A percentile compares a stretch with the other conserved stretches of the same genome.
phyloP scores from a whole-genome alignment of 2,329 filamentous ascomycete genomes.

The Calonectria fujianensis region DNA sequence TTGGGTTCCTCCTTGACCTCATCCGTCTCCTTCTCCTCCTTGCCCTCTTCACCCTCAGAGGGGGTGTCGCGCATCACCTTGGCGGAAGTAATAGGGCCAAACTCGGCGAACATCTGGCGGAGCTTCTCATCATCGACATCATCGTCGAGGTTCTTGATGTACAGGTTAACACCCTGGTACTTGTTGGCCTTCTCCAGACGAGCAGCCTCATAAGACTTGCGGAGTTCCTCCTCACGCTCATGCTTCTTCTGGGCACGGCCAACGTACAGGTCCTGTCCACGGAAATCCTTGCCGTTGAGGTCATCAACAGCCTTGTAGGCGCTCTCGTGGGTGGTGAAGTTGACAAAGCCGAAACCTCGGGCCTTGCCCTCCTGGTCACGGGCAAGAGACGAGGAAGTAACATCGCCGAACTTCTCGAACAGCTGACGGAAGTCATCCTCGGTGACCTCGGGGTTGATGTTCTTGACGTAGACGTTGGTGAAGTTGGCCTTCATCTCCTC shows the following conservation, averaged over 20 bases:
- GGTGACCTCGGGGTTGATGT: constrained; percentile 87
- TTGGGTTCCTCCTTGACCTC: constrained; percentile 71
- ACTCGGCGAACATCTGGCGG: constrained; percentile 92
- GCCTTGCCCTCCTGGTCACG: constrained; percentile 93
- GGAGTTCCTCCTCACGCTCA: constrained; percentile 99
- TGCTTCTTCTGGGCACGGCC: constrained; percentile 99
- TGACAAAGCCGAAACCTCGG: constrained; percentile 96
- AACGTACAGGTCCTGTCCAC: constrained; percentile 96
- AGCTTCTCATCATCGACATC: constrained; percentile 99
- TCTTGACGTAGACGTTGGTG: constrained; percentile 99
- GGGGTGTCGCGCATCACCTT: constrained; percentile 97
- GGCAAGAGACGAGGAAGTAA: constrained; percentile 95
- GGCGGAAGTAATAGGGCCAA: constrained; percentile 96
- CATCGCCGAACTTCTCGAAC: constrained; percentile 93
- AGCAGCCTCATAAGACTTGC: constrained; percentile 98
- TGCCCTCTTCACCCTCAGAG: constrained; percentile 72
- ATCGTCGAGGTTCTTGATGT: constrained; percentile 99
- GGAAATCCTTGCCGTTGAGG: constrained; percentile 93
- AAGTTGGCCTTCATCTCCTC: constrained; percentile 99
- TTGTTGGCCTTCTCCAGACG: constrained; percentile 99
- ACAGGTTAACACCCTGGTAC: constrained; percentile 99
- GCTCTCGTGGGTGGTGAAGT: constrained; percentile 93
- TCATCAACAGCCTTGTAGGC: constrained; percentile 91
- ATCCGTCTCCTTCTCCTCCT: constrained; percentile 72
- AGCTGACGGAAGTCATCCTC: constrained; percentile 96